Conservation (phyloP, 495 filamentous ascomycete genomes). For the Bryoglossum gracile region DNA sequence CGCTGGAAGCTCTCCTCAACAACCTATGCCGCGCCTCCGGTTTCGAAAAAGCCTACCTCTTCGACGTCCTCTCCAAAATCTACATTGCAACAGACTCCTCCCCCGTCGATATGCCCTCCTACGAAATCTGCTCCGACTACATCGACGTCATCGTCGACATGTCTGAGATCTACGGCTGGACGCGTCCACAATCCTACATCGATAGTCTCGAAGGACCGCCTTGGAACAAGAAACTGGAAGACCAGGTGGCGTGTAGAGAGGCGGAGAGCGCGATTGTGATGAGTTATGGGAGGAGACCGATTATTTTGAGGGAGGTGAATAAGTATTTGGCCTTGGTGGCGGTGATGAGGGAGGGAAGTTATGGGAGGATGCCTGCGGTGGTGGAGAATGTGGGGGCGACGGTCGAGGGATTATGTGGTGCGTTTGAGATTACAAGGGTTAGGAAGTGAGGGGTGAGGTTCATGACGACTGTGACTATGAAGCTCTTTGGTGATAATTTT, state of each 20-base stretch:
- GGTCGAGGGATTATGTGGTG: constrained; percentile 46
- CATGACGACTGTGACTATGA: too few species aligned
- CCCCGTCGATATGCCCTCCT: constrained; percentile 85
- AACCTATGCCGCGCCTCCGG: constrained; percentile 80
- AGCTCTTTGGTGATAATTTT: too few species aligned
- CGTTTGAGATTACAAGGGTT: constrained; percentile 49
- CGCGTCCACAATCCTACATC: constrained; percentile 41
- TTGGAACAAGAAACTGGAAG: constrained; percentile 56
- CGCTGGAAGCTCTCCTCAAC: constrained; percentile 85
- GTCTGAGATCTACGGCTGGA: constrained; percentile 88
- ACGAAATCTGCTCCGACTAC: constrained; percentile 96
- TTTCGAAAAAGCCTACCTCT: constrained; percentile 96
- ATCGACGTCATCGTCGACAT: constrained; percentile 97
- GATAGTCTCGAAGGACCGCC: constrained; percentile 51
- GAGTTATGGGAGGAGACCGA: constrained; percentile 68
- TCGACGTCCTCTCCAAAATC: constrained; percentile 94
- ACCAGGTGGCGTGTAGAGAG: constrained; percentile 54
- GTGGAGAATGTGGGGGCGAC: constrained; percentile 51
- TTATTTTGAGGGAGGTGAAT: constrained; percentile 87
- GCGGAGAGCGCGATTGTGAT: constrained; percentile 74
- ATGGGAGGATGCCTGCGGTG: constrained; percentile 51
- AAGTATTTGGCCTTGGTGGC: constrained; percentile 75
- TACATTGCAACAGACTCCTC: constrained; percentile 94
- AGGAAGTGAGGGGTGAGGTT: constrained; percentile 28
- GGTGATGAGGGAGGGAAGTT: constrained; percentile 60